A percentile compares a stretch with the other conserved stretches of the same genome.
Evolutionary conservation across 345 rosid species (phyloP).

Genomic region (Linum lewisii): DNA sequence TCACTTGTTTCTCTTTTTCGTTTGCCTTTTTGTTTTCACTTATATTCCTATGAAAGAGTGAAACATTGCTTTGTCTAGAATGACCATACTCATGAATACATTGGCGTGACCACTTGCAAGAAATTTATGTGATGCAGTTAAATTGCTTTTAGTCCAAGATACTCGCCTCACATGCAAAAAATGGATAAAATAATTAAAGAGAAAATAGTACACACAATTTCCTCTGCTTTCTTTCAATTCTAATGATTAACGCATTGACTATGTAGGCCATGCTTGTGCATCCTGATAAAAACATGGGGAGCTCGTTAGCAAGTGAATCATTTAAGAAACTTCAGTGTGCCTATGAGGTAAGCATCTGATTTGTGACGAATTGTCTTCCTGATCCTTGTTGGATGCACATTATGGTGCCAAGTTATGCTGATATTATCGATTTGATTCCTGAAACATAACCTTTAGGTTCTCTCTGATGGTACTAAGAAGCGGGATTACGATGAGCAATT

Average conservation of each 20-base stretch:
- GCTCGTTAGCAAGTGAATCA: conserved; percentile 85
- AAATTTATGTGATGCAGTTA: too few species aligned
- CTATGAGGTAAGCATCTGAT: conserved; percentile 54
- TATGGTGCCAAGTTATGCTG: background rate
- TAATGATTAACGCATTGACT: conserved; percentile 3
- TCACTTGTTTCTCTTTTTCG: conserved; percentile 3
- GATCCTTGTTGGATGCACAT: conserved; percentile 1
- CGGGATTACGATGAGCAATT: conserved; percentile 89
- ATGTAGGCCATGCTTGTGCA: conserved; percentile 96
- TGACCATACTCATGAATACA: too few species aligned
- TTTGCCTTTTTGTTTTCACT: background rate
- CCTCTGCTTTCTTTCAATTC: background rate
- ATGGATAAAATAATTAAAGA: background rate
- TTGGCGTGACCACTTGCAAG: too few species aligned
- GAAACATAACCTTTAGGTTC: conserved; percentile 43
- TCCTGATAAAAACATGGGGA: conserved; percentile 99
- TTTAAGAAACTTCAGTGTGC: conserved; percentile 98
- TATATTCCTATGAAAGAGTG: too few species aligned
- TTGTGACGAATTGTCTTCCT: background rate
- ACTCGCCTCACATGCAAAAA: too few species aligned
- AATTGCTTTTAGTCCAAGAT: too few species aligned
- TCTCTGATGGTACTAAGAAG: conserved; percentile 78
- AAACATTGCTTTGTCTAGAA: too few species aligned
- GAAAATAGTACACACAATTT: background rate
- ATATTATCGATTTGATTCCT: conserved; percentile 2